Base-by-base conservation (phyloP, 1,284 basidiomycete species). In the Caloboletus inedulis region DNA sequence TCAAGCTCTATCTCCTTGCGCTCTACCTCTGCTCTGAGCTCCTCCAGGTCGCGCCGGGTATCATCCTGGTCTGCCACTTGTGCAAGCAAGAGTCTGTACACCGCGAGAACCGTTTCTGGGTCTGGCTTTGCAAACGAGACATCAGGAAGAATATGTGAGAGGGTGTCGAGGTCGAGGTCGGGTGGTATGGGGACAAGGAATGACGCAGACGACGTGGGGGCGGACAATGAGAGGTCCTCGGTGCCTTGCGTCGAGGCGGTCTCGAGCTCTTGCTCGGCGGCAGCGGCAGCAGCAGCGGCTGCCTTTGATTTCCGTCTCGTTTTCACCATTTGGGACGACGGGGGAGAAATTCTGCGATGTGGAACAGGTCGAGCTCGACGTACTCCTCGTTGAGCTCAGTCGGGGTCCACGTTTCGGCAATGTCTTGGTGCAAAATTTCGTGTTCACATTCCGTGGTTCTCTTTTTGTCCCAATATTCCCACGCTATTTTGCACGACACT, bases 1-100 rank as follows among this genome's bases (percentile, higher is more conserved):
- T 92, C 89, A 43, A 90, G 72, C 62, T 91, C 88, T 3, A 91
- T 74, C 41, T 90, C 87, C 65, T 84, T 85, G 69, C 77, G 78
- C 62, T 85, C 80, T 12, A 76, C 65, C 51, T 84, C 81, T 4
- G 86, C 84, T 43, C 76, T 79, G 51, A 77, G 71, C 55, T 84
- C 84, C 64, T 91, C 87, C 27, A 86, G 69, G 53, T 86, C 82
- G 47, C 80, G 72, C 48, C 79, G 75, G 1, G 75, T 70, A 49
- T 67, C 72, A 51, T 88, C 84, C 16, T 79, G 64, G 47, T 82
- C 79, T 2, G 73, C 65, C 7, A 75, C 73, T 55, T 88, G 83
- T 1, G 75, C 72, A 10, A 84, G 65, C n/a, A 90, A 62, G 16
- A 82, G 68, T 45, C 80, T 74, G 66, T 89, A 91, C 1, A 91